Base-by-base conservation (phyloP, 441 rosid genomes). In the Capsella rubella region DNA sequence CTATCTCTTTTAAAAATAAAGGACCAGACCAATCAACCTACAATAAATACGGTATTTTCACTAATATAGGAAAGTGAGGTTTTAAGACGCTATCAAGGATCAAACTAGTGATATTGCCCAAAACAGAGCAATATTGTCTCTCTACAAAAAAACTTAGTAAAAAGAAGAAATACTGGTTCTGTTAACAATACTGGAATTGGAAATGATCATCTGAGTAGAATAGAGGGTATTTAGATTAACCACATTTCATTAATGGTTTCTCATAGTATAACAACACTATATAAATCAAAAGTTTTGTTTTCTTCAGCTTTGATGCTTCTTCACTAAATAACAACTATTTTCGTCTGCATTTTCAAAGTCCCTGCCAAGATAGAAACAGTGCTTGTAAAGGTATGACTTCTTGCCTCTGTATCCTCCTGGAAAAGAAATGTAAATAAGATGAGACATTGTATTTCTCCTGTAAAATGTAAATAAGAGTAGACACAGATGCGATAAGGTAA, bases 341-440 rank as follows among this genome's bases (percentile, higher is more conserved):
- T 68, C 58, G 70, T 69, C 54, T 42, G 51, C 65, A 69, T 55
- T 42, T 69, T 76, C 18, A 42, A 75, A 50, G 69, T 60, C 6
- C 75, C 65, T 15, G 43, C 65, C 8, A 69, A 63, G 37, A 76
- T 68, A 14, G 66, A 76, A 55, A 69, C 37, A 55, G 15, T 55
- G 15, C 71, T 46, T 35, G 80, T 71, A 32, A 32, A 71, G 1
- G 66, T 53, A 69, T 3, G 55, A 70, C 55, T 34, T 34, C 55
- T 34, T 34, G 8, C 37, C 37, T 34, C 37, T 34, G 8, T 34
- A 34, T 34, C 37, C 37, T 6, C 37, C 37, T 34, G 37, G 0
- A 6, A 21, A 21, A 21, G n/a, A 21, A 4, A 13, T 40, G 34
- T 42, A 42, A 25, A 8, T 5, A 13, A 60, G 34, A 16, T 7